A percentile compares a stretch with the other conserved stretches of the same genome.
These are phyloP conservation scores for Yarrowia sp. DNA, from an alignment of 805 yeast genomes.

Conservation along the genomic window DNA sequence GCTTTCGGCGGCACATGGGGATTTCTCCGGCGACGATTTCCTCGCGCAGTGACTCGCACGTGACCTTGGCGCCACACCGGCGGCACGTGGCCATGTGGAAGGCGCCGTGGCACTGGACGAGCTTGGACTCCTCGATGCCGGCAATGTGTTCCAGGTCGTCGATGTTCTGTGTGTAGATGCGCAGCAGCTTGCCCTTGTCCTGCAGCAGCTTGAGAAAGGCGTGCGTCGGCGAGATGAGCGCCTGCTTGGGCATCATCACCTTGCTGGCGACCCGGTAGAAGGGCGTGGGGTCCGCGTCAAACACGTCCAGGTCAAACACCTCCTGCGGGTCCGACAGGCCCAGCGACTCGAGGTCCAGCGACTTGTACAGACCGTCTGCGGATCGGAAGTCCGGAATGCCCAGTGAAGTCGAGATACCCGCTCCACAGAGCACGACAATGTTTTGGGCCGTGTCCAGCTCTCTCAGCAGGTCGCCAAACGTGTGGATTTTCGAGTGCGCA, in stretches of 20 bases:
- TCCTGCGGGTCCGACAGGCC: conserved; percentile 87
- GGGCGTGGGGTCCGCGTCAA: conserved; percentile 70
- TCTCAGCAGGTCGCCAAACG: conserved; percentile 57
- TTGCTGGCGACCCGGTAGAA: conserved; percentile 85
- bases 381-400: conserved; percentile 95
- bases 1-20: conserved; percentile 61
- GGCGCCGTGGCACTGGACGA: conserved; percentile 91
- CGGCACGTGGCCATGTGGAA: conserved; percentile 85
- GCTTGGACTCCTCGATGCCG: conserved; percentile 62
- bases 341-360: conserved; percentile 53
- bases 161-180: conserved; percentile 89
- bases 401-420: conserved; percentile 85
- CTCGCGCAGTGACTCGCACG: conserved; percentile 63
- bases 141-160: conserved; percentile 83
- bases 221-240: conserved; percentile 68
- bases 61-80: conserved; percentile 64
- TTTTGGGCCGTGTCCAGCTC: conserved; percentile 56
- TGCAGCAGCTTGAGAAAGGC: conserved; percentile 70
- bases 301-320: conserved; percentile 73
- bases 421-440: conserved; percentile 80
- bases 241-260: conserved; percentile 67
- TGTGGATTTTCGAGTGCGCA: conserved; percentile 33
- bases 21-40: conserved; percentile 58
- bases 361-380: conserved; percentile 77
- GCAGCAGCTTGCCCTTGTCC: conserved; percentile 69